phyloP scores from a whole-genome alignment of 352 stramenopile genomes.

The Globisporangium abappressorium region DNA sequence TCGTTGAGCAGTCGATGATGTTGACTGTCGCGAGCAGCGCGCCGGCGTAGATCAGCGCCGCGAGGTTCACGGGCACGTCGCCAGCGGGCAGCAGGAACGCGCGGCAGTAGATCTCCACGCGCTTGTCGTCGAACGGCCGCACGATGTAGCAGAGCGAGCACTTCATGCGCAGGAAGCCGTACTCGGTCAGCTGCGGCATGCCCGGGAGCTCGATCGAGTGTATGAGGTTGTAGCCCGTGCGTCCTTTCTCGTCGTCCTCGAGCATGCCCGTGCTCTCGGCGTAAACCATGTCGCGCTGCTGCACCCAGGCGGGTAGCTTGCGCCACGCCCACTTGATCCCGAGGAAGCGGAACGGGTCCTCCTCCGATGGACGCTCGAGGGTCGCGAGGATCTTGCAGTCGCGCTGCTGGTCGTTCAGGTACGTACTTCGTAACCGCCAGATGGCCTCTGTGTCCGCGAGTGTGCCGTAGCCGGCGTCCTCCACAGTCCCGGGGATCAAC shows the following conservation, averaged over 20 bases:
- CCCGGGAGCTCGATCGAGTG: conserved; percentile 29
- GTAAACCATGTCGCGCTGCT: conserved; percentile 23
- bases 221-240: conserved; percentile 38
- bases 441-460: conserved; percentile 21
- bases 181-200: conserved; percentile 19
- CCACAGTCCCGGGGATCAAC: not conserved
- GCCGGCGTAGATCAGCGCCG: conserved; percentile 33
- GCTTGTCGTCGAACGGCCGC: conserved; percentile 20
- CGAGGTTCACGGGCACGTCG: conserved; percentile 16
- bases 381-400: conserved; percentile 27
- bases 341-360: conserved; percentile 14
- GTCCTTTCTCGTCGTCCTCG: conserved; percentile 20
- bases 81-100: conserved; percentile 25
- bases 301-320: not conserved
- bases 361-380: conserved; percentile 23
- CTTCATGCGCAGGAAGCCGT: conserved; percentile 35
- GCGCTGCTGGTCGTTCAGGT: conserved; percentile 30
- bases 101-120: conserved; percentile 46
- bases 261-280: conserved; percentile 39
- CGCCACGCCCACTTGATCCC: conserved; percentile 18
- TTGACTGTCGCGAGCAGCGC: conserved; percentile 25
- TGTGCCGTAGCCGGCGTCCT: conserved; percentile 23
- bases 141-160: conserved; percentile 48
- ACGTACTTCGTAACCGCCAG: conserved; percentile 25
- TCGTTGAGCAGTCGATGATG: conserved; percentile 26